Base-by-base conservation (phyloP, 2,329 filamentous ascomycete genomes). In the Neopestalotiopsis sp. region DNA sequence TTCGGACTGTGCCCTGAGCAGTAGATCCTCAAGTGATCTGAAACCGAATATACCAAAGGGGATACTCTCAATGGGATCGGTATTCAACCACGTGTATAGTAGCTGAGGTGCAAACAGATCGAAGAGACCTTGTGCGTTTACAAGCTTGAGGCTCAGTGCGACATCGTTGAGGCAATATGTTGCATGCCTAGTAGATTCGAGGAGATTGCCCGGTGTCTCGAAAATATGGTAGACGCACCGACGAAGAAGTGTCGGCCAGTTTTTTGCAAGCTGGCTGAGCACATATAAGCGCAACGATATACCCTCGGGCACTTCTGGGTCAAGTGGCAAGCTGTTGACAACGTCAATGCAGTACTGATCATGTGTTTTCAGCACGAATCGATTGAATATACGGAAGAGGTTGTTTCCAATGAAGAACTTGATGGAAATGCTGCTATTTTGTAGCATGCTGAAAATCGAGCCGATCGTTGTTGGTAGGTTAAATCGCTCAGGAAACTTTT, bases 221-320 rank as follows among this genome's bases (percentile, higher is more conserved):
- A 98, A 97, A 28, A 98, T 94, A 78, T 96, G 92, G 78, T 98
- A 99, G 20, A 97, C 92, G 72, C 94, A 94, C 72, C 92, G 90
- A 65, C 95, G 91, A 58, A 98, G 85, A 24, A 98, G 85, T 0
- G 95, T 97, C 69, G 94, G 91, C 93, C 95, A 98, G 65, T 85
- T 83, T 38, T 94, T 93, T 30, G 93, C 96, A 69, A 99, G 83
- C 67, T 90, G 90, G 1, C 92, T 89, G 12, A 98, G 83, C 9
- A 94, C 89, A 71, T 93, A 88, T 2, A 98, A 82, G 5, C 96
- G 91, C 71, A 97, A 88, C 0, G 94, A 93, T 73, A 98, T 95
- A 0, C 94, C 95, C 79, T 98, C 95, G 13, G 86, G 81, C 79
- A 90, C 91, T 40, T 90, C 88, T 4, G 88, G 83, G 71, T 97